phyloP scores from a whole-genome alignment of 2,329 filamentous ascomycete genomes.

The Ceratocystis papillata region DNA sequence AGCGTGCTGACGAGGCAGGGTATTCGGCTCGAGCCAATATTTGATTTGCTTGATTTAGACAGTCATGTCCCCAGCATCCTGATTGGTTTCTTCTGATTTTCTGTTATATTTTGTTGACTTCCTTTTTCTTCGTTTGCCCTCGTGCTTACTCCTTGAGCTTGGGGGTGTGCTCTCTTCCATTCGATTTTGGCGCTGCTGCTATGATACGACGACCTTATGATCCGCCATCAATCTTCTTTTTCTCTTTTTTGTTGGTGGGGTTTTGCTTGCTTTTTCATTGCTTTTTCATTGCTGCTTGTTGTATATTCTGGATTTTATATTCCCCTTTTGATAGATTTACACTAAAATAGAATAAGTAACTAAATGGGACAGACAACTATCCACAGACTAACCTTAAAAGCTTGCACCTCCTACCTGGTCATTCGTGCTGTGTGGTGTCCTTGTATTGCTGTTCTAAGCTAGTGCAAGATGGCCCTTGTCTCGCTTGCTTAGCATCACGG shows the following conservation, averaged over 20 bases:
- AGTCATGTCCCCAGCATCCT: too few relatives aligned
- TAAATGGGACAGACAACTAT: background rate
- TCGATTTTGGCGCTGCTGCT: background rate
- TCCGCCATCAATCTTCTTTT: background rate
- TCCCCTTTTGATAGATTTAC: background rate
- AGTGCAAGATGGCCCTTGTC: background rate
- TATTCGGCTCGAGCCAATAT: conserved; percentile 28
- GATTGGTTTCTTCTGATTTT: too few relatives aligned
- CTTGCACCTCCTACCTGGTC: background rate
- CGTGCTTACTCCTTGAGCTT: background rate
- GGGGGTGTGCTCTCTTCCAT: background rate
- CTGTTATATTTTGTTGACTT: conserved; percentile 3
- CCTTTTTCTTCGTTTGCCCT: conserved; percentile 7
- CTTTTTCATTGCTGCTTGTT: background rate
- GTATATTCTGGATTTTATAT: conserved; percentile 6
- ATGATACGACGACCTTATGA: background rate
- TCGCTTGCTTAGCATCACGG: conserved; percentile 6
- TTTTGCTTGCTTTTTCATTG: background rate
- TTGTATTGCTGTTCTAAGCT: background rate
- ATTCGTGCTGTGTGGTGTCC: background rate
- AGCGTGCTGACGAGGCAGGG: conserved; percentile 29
- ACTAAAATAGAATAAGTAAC: background rate
- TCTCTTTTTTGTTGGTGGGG: background rate
- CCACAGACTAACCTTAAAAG: too few relatives aligned
- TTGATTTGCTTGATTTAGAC: too few relatives aligned